Evolutionary conservation across 257 asterid species (phyloP).

Genomic region (Nicotiana sylvestris): DNA sequence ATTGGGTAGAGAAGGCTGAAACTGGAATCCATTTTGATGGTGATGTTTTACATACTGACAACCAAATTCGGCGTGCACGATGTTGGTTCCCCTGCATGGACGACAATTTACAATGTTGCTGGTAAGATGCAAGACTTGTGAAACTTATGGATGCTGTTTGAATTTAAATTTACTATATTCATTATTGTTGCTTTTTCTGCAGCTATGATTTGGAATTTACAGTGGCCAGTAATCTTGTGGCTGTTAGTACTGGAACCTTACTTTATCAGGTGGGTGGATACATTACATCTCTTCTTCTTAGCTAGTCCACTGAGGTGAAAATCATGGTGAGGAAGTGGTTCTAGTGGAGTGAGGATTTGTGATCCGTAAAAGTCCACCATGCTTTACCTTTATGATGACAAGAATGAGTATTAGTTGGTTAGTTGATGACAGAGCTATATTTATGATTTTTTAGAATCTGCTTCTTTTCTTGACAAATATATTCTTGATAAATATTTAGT

Average conservation of each 20-base stretch:
- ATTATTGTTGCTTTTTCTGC: constrained; percentile 26
- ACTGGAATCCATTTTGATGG: constrained; percentile 87
- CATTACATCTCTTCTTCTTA: not conserved
- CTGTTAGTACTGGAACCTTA: constrained; percentile 91
- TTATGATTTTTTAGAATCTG: not conserved
- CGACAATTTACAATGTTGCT: constrained; percentile 82
- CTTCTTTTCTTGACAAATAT: not conserved
- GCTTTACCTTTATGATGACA: not conserved
- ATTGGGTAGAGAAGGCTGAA: constrained; percentile 98
- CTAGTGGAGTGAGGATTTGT: not conserved
- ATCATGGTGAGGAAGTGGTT: not conserved
- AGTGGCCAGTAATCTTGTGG: constrained; percentile 82
- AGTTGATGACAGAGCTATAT: not conserved
- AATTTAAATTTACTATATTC: constrained; percentile 13
- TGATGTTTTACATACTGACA: constrained; percentile 78
- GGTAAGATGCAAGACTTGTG: constrained; percentile 39
- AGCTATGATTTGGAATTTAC: constrained; percentile 97
- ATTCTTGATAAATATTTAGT: not conserved
- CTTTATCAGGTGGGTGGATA: constrained; percentile 74
- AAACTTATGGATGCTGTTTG: not conserved
- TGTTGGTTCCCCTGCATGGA: constrained; percentile 99
- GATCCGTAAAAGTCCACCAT: not conserved
- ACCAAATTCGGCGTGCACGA: constrained; percentile 97
- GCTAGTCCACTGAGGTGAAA: not conserved
- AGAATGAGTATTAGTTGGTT: not conserved